A percentile compares a stretch with the other conserved stretches of the same genome.
Evolutionary conservation across 2,329 filamentous ascomycete genomes (phyloP).

Genomic region (Furcasterigmium furcatum): DNA sequence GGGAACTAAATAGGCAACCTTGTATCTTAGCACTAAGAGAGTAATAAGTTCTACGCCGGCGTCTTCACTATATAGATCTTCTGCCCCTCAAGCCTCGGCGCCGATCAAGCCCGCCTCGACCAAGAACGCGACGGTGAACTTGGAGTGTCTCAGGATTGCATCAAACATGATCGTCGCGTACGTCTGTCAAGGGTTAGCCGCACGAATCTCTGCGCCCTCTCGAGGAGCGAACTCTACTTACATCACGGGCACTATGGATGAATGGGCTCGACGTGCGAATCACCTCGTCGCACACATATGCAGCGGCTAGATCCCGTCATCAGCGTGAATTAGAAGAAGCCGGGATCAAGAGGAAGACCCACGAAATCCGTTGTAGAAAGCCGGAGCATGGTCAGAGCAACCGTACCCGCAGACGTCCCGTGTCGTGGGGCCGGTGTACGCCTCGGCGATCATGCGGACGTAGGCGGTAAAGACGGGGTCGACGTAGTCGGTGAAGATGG

Average conservation of each 20-base stretch:
- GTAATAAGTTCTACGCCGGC: too few relatives aligned
- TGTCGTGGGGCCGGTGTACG: slow-evolving; percentile 26
- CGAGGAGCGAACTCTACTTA: not conserved
- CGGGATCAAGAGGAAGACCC: too few relatives aligned
- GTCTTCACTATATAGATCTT: too few relatives aligned
- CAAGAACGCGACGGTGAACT: slow-evolving; percentile 27
- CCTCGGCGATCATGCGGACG: slow-evolving; percentile 21
- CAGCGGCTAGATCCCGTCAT: slow-evolving; percentile 15
- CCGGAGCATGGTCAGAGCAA: slow-evolving; percentile 36
- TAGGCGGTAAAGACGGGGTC: slow-evolving; percentile 37
- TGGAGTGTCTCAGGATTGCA: slow-evolving; percentile 20
- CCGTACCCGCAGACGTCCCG: slow-evolving; percentile 39
- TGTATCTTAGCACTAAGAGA: too few relatives aligned
- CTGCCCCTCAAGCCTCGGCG: too few relatives aligned
- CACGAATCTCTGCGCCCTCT: not conserved
- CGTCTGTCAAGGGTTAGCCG: not conserved
- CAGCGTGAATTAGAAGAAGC: too few relatives aligned
- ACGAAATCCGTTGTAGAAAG: slow-evolving; percentile 34
- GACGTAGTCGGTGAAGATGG: slow-evolving; percentile 40
- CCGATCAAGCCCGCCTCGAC: too few relatives aligned
- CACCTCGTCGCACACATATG: slow-evolving; percentile 26
- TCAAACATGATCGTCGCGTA: slow-evolving; percentile 2
- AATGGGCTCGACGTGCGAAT: slow-evolving; percentile 23
- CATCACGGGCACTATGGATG: slow-evolving; percentile 25
- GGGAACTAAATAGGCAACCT: too few relatives aligned